These are phyloP conservation scores for Vigna radiata DNA, from an alignment of 306 rosid genomes.

Conservation along the genomic window DNA sequence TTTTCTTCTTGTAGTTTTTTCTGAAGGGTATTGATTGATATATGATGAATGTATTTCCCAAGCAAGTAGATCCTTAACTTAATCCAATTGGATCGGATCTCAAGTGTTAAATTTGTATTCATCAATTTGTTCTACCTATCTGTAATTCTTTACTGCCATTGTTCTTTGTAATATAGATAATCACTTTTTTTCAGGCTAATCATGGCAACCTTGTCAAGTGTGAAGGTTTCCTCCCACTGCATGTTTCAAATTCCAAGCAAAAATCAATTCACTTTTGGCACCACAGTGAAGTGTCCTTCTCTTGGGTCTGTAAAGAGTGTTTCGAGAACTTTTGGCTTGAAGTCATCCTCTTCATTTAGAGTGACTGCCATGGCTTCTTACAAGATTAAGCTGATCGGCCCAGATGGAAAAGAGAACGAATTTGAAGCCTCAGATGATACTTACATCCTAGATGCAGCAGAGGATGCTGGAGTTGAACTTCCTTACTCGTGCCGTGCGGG, in stretches of 20 bases:
- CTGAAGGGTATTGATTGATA: constrained; percentile 25
- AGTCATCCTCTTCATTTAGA: constrained; percentile 59
- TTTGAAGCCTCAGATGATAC: constrained; percentile 77
- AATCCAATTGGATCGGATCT: constrained; percentile 22
- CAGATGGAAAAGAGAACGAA: constrained; percentile 65
- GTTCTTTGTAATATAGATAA: not conserved
- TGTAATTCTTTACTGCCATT: not conserved
- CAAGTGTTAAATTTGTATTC: not conserved
- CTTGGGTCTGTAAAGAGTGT: constrained; percentile 58
- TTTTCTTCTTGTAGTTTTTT: constrained; percentile 6
- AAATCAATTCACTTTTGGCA: constrained; percentile 41
- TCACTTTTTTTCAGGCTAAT: constrained; percentile 42
- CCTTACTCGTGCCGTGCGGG: constrained; percentile 94
- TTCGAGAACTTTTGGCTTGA: constrained; percentile 66
- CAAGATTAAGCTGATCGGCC: constrained; percentile 76
- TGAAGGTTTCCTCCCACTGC: constrained; percentile 54
- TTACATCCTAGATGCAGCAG: constrained; percentile 84
- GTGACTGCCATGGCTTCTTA: constrained; percentile 66
- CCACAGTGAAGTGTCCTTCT: constrained; percentile 56
- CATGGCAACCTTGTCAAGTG: constrained; percentile 68
- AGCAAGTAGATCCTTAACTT: not conserved
- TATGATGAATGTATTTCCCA: constrained; percentile 11
- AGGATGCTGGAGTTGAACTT: constrained; percentile 74
- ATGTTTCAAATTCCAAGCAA: constrained; percentile 47
- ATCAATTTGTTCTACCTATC: not conserved